A percentile compares a stretch with the other conserved stretches of the same genome.
Conservation (phyloP, 75 land plant species). For the Pinus tabuliformis region DNA sequence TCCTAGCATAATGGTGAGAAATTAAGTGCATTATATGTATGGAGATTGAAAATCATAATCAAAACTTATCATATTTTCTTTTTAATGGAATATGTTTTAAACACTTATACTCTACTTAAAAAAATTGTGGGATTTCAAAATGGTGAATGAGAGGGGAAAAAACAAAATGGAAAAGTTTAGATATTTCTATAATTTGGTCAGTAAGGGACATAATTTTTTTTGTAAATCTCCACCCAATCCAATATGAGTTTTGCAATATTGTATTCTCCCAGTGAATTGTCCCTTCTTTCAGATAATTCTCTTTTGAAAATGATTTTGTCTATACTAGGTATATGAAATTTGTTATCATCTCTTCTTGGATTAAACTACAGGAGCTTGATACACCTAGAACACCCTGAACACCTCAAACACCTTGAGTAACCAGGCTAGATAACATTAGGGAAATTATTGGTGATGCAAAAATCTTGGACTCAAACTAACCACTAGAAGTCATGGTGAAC, state of each 20-base stretch:
- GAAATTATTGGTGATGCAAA: slow-evolving; percentile 44
- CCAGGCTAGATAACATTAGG: neutral
- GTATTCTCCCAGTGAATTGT: neutral
- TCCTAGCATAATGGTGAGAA: too few relatives aligned
- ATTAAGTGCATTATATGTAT: too few relatives aligned
- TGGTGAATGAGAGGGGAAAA: too few relatives aligned
- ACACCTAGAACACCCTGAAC: neutral
- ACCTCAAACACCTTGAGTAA: neutral
- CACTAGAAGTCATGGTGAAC: slow-evolving; percentile 65
- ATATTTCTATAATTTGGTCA: too few relatives aligned
- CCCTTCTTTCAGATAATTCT: neutral
- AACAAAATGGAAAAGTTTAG: too few relatives aligned
- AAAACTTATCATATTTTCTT: too few relatives aligned
- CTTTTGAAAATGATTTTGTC: neutral
- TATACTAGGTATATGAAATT: neutral
- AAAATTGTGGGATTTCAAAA: too few relatives aligned
- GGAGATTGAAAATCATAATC: too few relatives aligned
- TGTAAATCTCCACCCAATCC: neutral
- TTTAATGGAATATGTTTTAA: too few relatives aligned
- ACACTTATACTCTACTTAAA: too few relatives aligned
- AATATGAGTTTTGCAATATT: neutral
- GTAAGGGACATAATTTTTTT: too few relatives aligned
- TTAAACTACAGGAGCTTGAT: neutral
- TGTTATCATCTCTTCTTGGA: neutral
- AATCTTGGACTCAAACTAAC: slow-evolving; percentile 60